Base-by-base conservation (phyloP, 2,329 filamentous ascomycete genomes). In the Ophioceras dolichostomum region DNA sequence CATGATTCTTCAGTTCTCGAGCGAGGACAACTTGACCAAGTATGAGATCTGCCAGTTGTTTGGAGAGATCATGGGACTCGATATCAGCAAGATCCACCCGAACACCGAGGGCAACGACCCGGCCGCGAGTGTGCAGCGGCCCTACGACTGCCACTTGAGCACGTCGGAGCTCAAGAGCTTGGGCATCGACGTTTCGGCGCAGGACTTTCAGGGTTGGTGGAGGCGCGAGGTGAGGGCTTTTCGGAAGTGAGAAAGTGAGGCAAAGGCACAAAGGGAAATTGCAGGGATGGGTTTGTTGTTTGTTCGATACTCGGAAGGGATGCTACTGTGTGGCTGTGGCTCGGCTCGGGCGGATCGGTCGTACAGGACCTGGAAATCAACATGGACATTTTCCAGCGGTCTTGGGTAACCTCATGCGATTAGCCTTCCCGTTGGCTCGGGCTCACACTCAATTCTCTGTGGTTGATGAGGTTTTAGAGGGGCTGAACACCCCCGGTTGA, bases 71-170 rank as follows among this genome's bases (percentile, higher is more conserved):
- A 77, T 93, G 69, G 84, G 80, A 1, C 54, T 93, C 39, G 70
- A 81, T 10, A 65, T 80, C 16, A 72, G 76, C 33, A 70, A 72
- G 7, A 79, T 94, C 56, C 67, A 73, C 49, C 64, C 80, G 9
- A 80, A 85, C 49, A 71, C 76, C 18, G 68, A 83, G 49, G 81
- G 81, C 27, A 82, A 83, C 54, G 79, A 84, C 45, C 76, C 79
- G 5, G 77, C 74, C 43, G 74, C 79, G 32, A 67, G 69, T 17
- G 83, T 87, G 1, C 75, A 87, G 59, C 70, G 87, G 44, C 87
- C 88, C 10, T 94, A 84, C 53, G 86, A 94, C 59, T 89, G 83
- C 48, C 86, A 94, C 57, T 64, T 95, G 32, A 87, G 83, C 49
- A 94, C 83, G 8, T 73, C 72, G 57, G 74, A 66, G 28, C 60